Base-by-base conservation (phyloP, 2,329 filamentous ascomycete species). In the Lachnellula arida region DNA sequence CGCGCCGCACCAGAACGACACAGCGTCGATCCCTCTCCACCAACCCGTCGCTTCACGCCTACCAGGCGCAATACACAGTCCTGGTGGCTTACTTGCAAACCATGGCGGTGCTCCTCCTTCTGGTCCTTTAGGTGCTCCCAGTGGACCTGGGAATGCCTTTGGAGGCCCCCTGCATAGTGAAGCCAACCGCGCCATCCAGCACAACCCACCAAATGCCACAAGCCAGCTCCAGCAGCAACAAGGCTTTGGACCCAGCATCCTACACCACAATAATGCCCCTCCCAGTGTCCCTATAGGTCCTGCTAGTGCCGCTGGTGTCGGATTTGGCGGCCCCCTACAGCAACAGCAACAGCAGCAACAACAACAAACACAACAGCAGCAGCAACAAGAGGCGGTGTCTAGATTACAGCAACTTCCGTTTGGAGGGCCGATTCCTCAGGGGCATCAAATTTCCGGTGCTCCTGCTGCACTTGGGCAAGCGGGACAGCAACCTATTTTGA, bases 31-130 rank as follows among this genome's bases (percentile, higher is more conserved):
- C 53, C 91, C 92, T 53, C 87, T 97, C 65, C 93, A 97, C 73
- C 93, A 97, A 72, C 93, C 93, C 5, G 91, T 97, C 57, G 93
- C 93, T 60, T 85, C 91, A 69, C 79, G 92, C 73, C 78, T 91
- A 60, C 75, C 87, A 55, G 88, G 86, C 61, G 88, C 90, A 51
- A 95, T 97, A 55, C 93, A 96, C 70, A 95, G 91, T 46, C 93
- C 93, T 1, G 93, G 94, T 63, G 93, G 93, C 8, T 80, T 97
- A 37, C 82, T 97, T 40, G 83, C 87, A 8, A 90, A 86, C 63
- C 84, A 91, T 64, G 84, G 85, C 51, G 79, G 81, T 35, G 80
- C 81, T 39, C 77, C 81, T 40, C 76, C 80, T n/a, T 71, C 80
- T 2, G 78, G 76, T 15, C 72, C 80, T 43, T 54, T 71, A 22